Evolutionary conservation across 257 asterid species (phyloP), one percentile per base, ranked within the genome.

Genomic region (Petunia axillaris): DNA sequence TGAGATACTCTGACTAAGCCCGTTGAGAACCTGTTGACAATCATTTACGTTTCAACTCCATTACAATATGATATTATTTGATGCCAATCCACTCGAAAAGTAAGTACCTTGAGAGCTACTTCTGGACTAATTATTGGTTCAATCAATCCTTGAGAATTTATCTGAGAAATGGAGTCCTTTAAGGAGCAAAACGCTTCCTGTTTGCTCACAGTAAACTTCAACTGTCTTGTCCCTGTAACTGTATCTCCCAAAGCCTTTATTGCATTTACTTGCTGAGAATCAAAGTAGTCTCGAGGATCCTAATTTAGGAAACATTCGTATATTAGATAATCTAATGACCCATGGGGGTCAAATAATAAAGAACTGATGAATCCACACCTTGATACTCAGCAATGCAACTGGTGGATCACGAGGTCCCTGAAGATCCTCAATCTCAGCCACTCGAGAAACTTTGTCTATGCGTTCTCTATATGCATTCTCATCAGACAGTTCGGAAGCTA

Each of bases 281-380:
- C 96, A 68, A 96, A 96, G 88, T 96, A 96, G 87, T 96, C 99
- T 71, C 97, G 91, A 6, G 98, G 98, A 89, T 96, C 99, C 99
- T 96, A 91, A 83, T 80, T 81, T 82, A 78, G 62, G 75, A 85
- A 78, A 79, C 35, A 58, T 82, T 37, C 40, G 70, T 75, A 79
- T 40, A 83, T 85, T 38, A 84, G 85, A 87, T 54, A 80, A 83
- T 48, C 66, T 14, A 36, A 73, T 50, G 77, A 73, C 48, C 50
- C 4, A 50, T 50, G 62, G 54, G 77, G 11, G 16, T 55, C 25
- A 43, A 50, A 48, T 1, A 46, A 48, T 25, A 6, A 43, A 73
- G 43, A 73, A 35, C 41, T 35, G 62, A 50, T 48, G 77, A 50
- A 35, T 13, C 14, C 60, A 6, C 80, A 96, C 99, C 98, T 94